Percentiles rank a stretch among this genome's conserved stretches.
phyloP scores from a whole-genome alignment of 2,329 filamentous ascomycete genomes.

The Byssoonygena ceratinophila region DNA sequence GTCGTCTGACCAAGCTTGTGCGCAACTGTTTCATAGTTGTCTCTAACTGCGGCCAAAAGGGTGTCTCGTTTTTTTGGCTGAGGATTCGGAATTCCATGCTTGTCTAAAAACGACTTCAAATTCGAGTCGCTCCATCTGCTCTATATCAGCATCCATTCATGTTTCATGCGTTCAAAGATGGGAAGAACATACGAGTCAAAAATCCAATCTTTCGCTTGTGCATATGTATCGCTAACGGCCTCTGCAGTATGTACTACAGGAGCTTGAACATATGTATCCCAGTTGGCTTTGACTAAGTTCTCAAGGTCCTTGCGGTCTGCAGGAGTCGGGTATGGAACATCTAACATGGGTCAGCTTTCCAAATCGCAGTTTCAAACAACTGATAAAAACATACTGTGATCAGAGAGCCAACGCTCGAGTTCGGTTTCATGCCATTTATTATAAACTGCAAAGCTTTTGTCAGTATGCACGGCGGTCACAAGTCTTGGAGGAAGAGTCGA shows the following conservation, averaged over 20 bases:
- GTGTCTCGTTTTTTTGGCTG: constrained; percentile 79
- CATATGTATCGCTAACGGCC: constrained; percentile 60
- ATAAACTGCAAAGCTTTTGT: constrained; percentile 53
- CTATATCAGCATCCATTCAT: constrained; percentile 27
- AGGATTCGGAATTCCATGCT: constrained; percentile 73
- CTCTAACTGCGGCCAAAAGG: constrained; percentile 63
- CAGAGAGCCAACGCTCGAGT: constrained; percentile 90
- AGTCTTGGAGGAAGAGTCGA: too few relatives aligned
- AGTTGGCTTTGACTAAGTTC: constrained; percentile 77
- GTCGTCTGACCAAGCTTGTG: constrained; percentile 65
- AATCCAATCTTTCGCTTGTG: constrained; percentile 75
- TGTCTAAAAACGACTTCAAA: constrained; percentile 85
- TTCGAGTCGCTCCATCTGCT: constrained; percentile 81
- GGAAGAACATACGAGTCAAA: constrained; percentile 56
- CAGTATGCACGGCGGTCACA: not conserved
- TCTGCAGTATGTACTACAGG: constrained; percentile 70
- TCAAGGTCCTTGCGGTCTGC: constrained; percentile 93
- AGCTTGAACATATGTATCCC: constrained; percentile 65
- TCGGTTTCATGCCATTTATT: constrained; percentile 99
- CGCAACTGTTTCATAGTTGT: constrained; percentile 69
- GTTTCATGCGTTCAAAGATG: not conserved
- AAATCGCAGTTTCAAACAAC: not conserved
- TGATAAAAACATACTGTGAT: constrained; percentile 47
- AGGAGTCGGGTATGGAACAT: constrained; percentile 79
- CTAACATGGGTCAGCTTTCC: constrained; percentile 22